Evolutionary conservation across 495 filamentous ascomycete species (phyloP).

Genomic region (Haplographium delicatum): DNA sequence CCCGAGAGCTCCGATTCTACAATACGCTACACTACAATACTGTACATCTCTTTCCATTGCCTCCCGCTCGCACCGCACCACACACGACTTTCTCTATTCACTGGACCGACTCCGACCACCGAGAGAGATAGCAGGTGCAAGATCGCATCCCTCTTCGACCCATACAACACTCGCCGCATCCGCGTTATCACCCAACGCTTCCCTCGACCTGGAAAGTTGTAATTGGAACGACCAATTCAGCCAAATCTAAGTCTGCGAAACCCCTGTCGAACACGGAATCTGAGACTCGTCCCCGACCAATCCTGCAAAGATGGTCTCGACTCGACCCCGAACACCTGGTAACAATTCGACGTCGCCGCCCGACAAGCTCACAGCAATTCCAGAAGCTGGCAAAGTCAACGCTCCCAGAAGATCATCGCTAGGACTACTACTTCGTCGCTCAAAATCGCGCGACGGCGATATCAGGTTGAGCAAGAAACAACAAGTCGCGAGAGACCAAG

Average conservation of each 20-base stretch:
- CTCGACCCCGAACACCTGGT: conserved; percentile 22
- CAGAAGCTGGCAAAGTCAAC: conserved; percentile 16
- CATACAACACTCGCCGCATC: not conserved
- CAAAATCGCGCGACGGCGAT: conserved; percentile 75
- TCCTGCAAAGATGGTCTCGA: conserved; percentile 23
- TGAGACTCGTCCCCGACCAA: conserved; percentile 23
- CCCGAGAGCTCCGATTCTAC: no score
- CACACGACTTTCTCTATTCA: not conserved
- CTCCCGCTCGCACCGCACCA: not conserved
- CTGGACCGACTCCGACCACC: not conserved
- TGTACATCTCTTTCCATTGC: no score
- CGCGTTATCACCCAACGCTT: not conserved
- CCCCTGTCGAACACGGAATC: conserved; percentile 22
- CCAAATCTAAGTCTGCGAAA: conserved; percentile 17
- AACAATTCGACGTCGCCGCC: conserved; percentile 15
- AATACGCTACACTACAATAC: no score
- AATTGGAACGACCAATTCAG: conserved; percentile 3
- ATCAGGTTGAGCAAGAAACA: conserved; percentile 66
- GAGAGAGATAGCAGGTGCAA: not conserved
- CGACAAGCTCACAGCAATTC: conserved; percentile 21
- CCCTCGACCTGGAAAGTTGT: not conserved
- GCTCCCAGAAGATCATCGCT: conserved; percentile 45
- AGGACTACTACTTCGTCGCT: conserved; percentile 69
- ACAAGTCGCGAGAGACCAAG: conserved; percentile 54
- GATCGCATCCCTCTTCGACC: not conserved